These are phyloP conservation scores for Cryptosporidium bovis DNA, from an alignment of 169 alveolate genomes.

Conservation along the genomic window DNA sequence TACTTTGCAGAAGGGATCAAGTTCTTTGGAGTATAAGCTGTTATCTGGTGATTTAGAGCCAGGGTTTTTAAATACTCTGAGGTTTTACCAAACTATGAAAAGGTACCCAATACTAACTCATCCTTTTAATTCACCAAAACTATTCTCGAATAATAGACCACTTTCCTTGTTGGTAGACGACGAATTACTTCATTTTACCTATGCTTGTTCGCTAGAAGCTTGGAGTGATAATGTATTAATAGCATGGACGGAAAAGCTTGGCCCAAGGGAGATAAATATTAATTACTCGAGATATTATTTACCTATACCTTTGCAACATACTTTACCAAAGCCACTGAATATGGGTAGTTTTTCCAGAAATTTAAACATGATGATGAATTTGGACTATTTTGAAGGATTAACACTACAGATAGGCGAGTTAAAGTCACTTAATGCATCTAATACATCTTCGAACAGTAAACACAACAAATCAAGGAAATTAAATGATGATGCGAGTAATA, in stretches of 20 bases:
- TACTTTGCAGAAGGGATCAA: constrained; percentile 49
- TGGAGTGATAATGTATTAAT: constrained; percentile 74
- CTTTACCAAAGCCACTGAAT: constrained; percentile 26
- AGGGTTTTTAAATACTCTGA: constrained; percentile 31
- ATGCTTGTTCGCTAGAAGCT: constrained; percentile 69
- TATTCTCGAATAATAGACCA: constrained; percentile 54
- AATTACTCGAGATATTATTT: constrained; percentile 38
- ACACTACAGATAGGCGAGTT: constrained; percentile 43
- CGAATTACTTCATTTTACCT: constrained; percentile 61
- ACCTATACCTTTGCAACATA: constrained; percentile 67
- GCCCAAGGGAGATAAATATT: constrained; percentile 51
- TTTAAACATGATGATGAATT: constrained; percentile 54
- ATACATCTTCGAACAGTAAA: background rate
- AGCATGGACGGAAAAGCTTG: constrained; percentile 74
- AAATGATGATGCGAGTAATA: background rate
- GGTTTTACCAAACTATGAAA: constrained; percentile 62
- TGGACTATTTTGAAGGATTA: constrained; percentile 50
- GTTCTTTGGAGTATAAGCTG: constrained; percentile 28
- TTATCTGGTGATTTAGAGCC: constrained; percentile 34
- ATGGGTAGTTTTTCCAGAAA: constrained; percentile 55
- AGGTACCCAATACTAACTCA: constrained; percentile 66
- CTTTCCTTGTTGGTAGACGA: constrained; percentile 39
- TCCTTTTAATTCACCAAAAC: constrained; percentile 53
- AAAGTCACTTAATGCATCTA: constrained; percentile 19
- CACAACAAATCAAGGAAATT: background rate